Evolutionary conservation across 2,329 filamentous ascomycete species (phyloP).

Genomic region (Aspergillus sp.): DNA sequence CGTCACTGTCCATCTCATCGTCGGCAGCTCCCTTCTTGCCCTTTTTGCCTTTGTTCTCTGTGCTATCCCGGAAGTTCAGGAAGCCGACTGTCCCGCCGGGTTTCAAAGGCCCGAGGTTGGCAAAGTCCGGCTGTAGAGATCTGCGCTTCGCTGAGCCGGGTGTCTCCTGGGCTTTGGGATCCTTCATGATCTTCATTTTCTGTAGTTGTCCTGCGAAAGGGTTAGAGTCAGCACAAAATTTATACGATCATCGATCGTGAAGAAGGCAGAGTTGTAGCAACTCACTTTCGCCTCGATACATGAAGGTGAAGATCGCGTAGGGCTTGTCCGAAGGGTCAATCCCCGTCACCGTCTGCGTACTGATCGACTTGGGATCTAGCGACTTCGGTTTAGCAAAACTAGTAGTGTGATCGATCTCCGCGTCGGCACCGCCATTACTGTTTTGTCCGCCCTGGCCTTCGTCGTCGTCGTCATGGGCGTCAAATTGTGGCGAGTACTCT

Average conservation of each 20-base stretch:
- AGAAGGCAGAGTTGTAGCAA: slow-evolving; percentile 23
- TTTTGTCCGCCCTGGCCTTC: slow-evolving; percentile 55
- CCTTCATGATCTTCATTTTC: slow-evolving; percentile 87
- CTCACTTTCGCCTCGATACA: slow-evolving; percentile 93
- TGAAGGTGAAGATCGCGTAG: slow-evolving; percentile 95
- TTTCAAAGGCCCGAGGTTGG: slow-evolving; percentile 79
- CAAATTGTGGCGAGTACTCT: slow-evolving; percentile 96
- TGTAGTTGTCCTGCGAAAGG: slow-evolving; percentile 75
- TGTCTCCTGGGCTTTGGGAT: slow-evolving; percentile 61
- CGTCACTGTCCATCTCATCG: slow-evolving; percentile 73
- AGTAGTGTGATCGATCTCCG: slow-evolving; percentile 92
- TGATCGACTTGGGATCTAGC: slow-evolving; percentile 94
- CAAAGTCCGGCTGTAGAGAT: slow-evolving; percentile 81
- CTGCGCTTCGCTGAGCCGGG: slow-evolving; percentile 69
- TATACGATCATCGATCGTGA: not conserved
- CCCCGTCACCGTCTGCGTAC: slow-evolving; percentile 97
- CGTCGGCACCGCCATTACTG: slow-evolving; percentile 64
- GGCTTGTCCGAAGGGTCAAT: slow-evolving; percentile 95
- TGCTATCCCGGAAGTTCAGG: slow-evolving; percentile 76
- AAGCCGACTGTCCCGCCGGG: slow-evolving; percentile 87
- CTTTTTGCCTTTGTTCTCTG: slow-evolving; percentile 53
- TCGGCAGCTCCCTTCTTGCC: slow-evolving; percentile 53
- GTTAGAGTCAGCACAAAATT: not conserved
- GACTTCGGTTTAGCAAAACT: slow-evolving; percentile 97
- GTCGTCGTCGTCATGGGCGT: slow-evolving; percentile 89